Evolutionary conservation across 2,329 filamentous ascomycete genomes (phyloP), one percentile per base, ranked within the genome.

Genomic region (Sclerotinia borealis): DNA sequence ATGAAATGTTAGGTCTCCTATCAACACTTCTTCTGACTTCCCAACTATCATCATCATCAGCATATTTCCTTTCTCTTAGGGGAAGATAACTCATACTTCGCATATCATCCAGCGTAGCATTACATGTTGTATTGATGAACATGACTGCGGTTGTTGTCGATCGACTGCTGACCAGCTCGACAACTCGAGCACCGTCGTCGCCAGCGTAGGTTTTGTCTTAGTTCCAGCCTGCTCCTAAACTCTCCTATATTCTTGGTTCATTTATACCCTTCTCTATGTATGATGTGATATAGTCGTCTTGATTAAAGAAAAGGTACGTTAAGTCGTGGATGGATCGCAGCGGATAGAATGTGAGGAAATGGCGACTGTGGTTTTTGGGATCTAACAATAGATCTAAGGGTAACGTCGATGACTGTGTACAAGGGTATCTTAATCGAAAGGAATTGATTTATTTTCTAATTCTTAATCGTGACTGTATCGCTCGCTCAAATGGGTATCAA

Each of bases 1-100:
- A 70, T 85, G 83, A 68, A 86, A 85, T 67, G 79, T 83, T 63
- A 85, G 71, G 55, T 74, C 68, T 36, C 81, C 80, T 59, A 76
- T 77, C 64, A 85, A 74, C 52, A 76, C 72, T 52, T 74, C 74
- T 73, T 85, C 83, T 37, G 79, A 70, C 34, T 10, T 45, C 2
- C 70, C 72, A 67, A 74, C 76, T 77, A 66, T 39, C 41, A 64
- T 37, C 27, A 27, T 17, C 41, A 52, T 71, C 67, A 71, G 69
- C 56, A 64, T 60, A 39, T 45, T 25, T 56, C 52, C 39, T 34
- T n/a, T 19, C 63, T 41, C 25, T 43, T 29, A 22, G 15, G 27
- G 56, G n/a, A n/a, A n/a, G 37, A 51, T 51, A 48, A 37, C 36
- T 49, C 73, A 56, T 72, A 76, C 75, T 72, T 64, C 71, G 65